Base-by-base conservation (phyloP, 352 stramenopile genomes). In the Phytophthora constricta region DNA sequence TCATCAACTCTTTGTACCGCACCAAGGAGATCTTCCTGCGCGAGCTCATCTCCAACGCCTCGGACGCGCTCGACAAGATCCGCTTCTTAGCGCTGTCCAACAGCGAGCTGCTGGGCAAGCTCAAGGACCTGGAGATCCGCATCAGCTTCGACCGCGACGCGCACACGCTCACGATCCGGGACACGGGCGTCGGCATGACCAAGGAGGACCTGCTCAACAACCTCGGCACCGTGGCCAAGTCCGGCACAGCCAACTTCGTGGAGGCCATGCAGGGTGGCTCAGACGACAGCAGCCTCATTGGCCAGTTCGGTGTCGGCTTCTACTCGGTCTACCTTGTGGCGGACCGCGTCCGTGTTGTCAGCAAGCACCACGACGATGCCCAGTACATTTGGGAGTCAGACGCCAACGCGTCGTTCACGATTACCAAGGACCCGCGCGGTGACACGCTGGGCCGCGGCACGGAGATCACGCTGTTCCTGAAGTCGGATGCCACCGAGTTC, bases 281-380 rank as follows among this genome's bases (percentile, higher is more conserved):
- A 10, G 93, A 99, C 65, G 82, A 99, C 67, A 86, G 98, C 58
- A 94, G 65, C 54, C 89, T 99, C 66, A 99, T 99, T 72, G 98
- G 98, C 50, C 98, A 99, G 86, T 99, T 99, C 73, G 98, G 98
- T 57, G 98, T 99, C 26, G 98, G 98, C 31, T 99, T 99, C 79
- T 99, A 99, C 84, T 99, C 97, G 11, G 92, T 99, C 25, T 99
- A 99, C 82, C 76, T 99, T 17, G 97, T 99, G 8, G 90, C 96
- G 0, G 96, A 99, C 81, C 83, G 86, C 46, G 95, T 99, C 48
- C 90, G 95, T 54, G 98, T 99, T 31, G 86, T 98, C 23, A 98
- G 90, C 62, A 99, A 99, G 87, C 89, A 98, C 76, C 97, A 98
- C 65, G 86, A 98, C 58, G 97, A 99, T 70, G 89, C 96, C 37